These are phyloP conservation scores for Aureobasidium namibiae DNA, from an alignment of 2,329 filamentous ascomycete species.

Conservation along the genomic window DNA sequence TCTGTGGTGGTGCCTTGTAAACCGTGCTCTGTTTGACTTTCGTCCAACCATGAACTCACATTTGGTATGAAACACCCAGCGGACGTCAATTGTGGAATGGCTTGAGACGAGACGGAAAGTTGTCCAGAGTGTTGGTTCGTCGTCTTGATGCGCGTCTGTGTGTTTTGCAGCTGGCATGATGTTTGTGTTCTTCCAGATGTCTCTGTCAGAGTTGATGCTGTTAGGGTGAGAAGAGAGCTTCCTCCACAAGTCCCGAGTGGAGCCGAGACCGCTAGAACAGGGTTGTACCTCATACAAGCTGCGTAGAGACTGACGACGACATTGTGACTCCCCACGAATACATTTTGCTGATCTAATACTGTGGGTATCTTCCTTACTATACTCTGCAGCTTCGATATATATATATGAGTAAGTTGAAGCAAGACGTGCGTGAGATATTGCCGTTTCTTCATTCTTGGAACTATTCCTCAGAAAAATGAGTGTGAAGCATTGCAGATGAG, in stretches of 20 bases:
- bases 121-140: background rate
- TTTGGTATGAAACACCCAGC: background rate
- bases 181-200: too few species aligned
- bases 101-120: background rate
- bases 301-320: background rate
- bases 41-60: background rate
- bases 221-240: background rate
- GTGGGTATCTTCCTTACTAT: background rate
- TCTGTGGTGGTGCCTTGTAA: background rate
- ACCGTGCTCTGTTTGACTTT: background rate
- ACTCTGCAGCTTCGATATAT: background rate
- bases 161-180: background rate
- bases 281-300: background rate
- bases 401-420: too few species aligned
- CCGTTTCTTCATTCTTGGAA: background rate
- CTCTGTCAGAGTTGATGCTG: background rate
- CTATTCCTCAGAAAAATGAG: background rate
- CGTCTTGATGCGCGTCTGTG: background rate
- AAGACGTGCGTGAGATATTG: too few species aligned
- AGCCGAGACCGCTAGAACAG: background rate
- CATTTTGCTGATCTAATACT: too few species aligned
- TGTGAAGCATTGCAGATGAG: fast-evolving
- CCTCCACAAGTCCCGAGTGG: background rate
- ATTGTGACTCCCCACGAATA: background rate
- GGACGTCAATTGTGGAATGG: background rate